phyloP scores from a whole-genome alignment of 1,139 yeast species.

The Pichia sp. region DNA sequence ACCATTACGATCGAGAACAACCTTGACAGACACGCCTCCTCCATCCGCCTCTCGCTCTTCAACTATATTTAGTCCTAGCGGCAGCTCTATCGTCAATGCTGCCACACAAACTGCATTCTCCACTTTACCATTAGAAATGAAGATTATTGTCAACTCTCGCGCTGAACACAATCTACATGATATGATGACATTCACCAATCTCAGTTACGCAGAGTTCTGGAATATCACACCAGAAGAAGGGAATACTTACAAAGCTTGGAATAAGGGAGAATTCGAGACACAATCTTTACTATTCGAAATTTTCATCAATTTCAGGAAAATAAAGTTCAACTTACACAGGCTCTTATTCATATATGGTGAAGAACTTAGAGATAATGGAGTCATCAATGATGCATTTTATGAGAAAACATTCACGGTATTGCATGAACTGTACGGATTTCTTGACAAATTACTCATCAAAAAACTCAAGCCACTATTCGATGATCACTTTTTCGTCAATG shows the following conservation, averaged over 20 bases:
- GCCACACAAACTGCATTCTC: background rate
- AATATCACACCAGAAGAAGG: constrained; percentile 21
- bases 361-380: constrained; percentile 15
- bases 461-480: constrained; percentile 24
- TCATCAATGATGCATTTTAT: constrained; percentile 19
- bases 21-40: too few species aligned
- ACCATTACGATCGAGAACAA: too few species aligned
- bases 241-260: constrained; percentile 18
- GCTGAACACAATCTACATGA: constrained; percentile 19
- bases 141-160: constrained; percentile 22
- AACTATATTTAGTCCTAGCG: too few species aligned
- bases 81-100: too few species aligned
- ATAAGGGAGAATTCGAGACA: constrained; percentile 20
- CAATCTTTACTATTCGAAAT: constrained; percentile 22
- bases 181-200: constrained; percentile 18
- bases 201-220: constrained; percentile 24
- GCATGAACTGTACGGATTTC: constrained; percentile 17
- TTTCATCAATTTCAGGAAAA: constrained; percentile 14
- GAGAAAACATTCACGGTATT: constrained; percentile 24
- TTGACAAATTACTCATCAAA: constrained; percentile 21
- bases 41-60: too few species aligned
- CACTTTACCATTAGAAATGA: constrained; percentile 18
- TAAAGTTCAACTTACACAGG: constrained; percentile 44
- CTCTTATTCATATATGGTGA: constrained; percentile 37
- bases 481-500: constrained; percentile 22